phyloP scores from a whole-genome alignment of 169 alveolate genomes.

The Plasmodium coatneyi region DNA sequence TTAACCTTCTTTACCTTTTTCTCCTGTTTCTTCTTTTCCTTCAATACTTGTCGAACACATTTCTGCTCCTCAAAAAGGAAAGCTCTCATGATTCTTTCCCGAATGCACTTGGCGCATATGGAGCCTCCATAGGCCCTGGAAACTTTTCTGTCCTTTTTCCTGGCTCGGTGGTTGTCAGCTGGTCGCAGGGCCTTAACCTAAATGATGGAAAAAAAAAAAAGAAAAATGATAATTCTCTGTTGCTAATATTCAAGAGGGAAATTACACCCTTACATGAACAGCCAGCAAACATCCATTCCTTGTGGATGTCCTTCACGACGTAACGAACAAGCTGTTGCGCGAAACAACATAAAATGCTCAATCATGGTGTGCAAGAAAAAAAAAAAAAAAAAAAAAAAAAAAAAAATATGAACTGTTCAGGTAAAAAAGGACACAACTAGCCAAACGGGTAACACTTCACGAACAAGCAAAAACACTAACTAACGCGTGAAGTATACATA shows the following conservation, averaged over 20 bases:
- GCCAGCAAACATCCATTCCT: too few species aligned
- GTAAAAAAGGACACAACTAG: not conserved
- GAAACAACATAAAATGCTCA: too few species aligned
- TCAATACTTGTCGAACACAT: conserved; percentile 86
- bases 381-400: not conserved
- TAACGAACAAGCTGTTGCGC: too few species aligned
- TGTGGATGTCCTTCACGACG: too few species aligned
- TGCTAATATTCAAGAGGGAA: too few species aligned
- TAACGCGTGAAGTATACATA: not conserved
- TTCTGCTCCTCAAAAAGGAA: conserved; percentile 93
- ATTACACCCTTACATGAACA: too few species aligned
- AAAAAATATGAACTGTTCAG: not conserved
- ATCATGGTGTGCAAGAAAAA: too few species aligned
- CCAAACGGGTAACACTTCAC: not conserved
- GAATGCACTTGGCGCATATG: conserved; percentile 88
- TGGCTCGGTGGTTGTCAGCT: conserved; percentile 79
- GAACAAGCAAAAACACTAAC: not conserved
- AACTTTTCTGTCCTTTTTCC: conserved; percentile 88
- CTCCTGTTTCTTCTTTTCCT: conserved; percentile 81
- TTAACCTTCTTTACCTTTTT: conserved; percentile 75
- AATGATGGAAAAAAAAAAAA: not conserved
- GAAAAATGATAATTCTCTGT: too few species aligned
- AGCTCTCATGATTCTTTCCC: conserved; percentile 92
- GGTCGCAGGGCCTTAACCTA: conserved; percentile 85
- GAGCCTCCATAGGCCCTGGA: conserved; percentile 94